A percentile compares a stretch with the other conserved stretches of the same genome.
phyloP scores from a whole-genome alignment of 2,329 filamentous ascomycete genomes.

The Aspergillus terreus region DNA sequence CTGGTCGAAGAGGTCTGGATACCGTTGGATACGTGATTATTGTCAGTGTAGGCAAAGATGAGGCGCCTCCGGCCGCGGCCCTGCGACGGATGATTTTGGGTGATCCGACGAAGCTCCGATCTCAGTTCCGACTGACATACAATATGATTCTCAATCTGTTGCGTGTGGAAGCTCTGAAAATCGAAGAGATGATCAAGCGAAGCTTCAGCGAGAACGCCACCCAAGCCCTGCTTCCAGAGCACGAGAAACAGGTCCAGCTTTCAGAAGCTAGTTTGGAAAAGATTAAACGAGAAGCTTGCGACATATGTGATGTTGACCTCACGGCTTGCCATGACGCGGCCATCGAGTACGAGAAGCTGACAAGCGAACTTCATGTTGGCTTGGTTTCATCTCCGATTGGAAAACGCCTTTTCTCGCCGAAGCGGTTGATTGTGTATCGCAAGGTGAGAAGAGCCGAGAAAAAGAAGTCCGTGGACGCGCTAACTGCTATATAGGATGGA shows the following conservation, averaged over 20 bases:
- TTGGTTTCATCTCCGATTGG: conserved; percentile 78
- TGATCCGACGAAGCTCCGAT: conserved; percentile 89
- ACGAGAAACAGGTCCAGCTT: conserved; percentile 88
- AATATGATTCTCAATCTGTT: conserved; percentile 98
- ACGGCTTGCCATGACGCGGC: conserved; percentile 77
- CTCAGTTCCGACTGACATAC: conserved; percentile 95
- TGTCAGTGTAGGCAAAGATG: conserved; percentile 73
- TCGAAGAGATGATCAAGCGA: conserved; percentile 99
- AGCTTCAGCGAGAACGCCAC: conserved; percentile 98
- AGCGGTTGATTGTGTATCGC: conserved; percentile 78
- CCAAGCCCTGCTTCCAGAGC: conserved; percentile 87
- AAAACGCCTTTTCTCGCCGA: conserved; percentile 70
- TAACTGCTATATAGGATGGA: conserved; percentile 57
- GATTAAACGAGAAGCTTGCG: conserved; percentile 79
- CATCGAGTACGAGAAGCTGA: conserved; percentile 76
- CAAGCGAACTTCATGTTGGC: conserved; percentile 71
- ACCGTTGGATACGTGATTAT: conserved; percentile 93
- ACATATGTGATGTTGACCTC: conserved; percentile 75
- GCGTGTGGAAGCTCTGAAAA: conserved; percentile 92
- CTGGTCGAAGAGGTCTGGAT: conserved; percentile 87
- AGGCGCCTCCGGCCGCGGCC: conserved; percentile 80
- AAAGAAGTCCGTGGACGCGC: not conserved
- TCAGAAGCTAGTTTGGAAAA: conserved; percentile 90
- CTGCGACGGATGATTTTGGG: conserved; percentile 93
- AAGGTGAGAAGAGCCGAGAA: conserved; percentile 37